These are phyloP conservation scores for Holtermannia corniformis DNA, from an alignment of 768 basidiomycete species.

Conservation along the genomic window DNA sequence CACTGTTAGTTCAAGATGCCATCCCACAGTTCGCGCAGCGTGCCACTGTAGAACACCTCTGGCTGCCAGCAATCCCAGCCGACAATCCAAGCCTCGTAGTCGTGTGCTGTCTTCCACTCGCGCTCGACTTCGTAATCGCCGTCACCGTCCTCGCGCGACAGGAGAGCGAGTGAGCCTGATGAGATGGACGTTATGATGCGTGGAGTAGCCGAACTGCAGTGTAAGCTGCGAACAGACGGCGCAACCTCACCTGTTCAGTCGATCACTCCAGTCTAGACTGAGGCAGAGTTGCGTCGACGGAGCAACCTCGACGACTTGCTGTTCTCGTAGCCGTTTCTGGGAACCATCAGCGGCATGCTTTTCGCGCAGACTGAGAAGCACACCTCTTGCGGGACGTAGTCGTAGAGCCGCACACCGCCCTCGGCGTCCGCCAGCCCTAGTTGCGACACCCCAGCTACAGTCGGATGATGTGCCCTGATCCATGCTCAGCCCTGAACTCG, in stretches of 20 bases:
- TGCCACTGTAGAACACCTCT: conserved; percentile 75
- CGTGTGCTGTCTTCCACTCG: conserved; percentile 71
- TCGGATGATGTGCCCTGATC: conserved; percentile 10
- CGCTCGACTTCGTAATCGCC: conserved; percentile 47
- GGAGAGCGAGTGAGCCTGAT: conserved; percentile 60
- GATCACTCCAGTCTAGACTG: conserved; percentile 87
- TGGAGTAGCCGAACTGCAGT: conserved; percentile 11
- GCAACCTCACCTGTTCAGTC: conserved; percentile 39
- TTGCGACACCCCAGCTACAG: conserved; percentile 26
- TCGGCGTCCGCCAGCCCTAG: conserved; percentile 78
- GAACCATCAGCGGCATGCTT: background rate
- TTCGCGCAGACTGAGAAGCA: conserved; percentile 8
- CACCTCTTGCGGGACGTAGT: conserved; percentile 51
- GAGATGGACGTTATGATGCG: conserved; percentile 70
- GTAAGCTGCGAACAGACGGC: background rate
- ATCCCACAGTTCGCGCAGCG: conserved; percentile 7
- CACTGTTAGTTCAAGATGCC: too few species aligned
- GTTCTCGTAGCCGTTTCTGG: conserved; percentile 22
- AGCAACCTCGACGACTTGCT: conserved; percentile 39
- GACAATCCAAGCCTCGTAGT: conserved; percentile 87
- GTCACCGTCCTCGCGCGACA: conserved; percentile 43
- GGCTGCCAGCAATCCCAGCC: conserved; percentile 82
- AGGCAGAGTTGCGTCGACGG: conserved; percentile 62
- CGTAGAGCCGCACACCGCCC: conserved; percentile 60
- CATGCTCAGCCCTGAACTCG: background rate